Evolutionary conservation across 169 alveolate species (phyloP).

Genomic region (Amoebophrya sp.): DNA sequence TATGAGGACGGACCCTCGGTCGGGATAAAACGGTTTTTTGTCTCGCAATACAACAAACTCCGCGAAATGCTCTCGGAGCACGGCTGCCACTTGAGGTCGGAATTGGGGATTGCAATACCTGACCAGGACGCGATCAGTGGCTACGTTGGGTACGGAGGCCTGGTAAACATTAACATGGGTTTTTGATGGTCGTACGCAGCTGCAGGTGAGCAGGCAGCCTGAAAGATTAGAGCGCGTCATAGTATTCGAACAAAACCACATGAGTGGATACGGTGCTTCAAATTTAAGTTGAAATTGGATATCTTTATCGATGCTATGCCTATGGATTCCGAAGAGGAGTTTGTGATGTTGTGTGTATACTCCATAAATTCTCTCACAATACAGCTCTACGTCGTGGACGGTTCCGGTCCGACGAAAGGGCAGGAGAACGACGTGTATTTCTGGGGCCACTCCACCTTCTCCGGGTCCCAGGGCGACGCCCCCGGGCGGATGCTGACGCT

Average conservation of each 20-base stretch:
- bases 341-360: too few relatives aligned
- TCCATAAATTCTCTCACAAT: too few relatives aligned
- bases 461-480: not conserved
- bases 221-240: too few relatives aligned
- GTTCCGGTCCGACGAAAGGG: not conserved
- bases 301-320: too few relatives aligned
- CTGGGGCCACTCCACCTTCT: not conserved
- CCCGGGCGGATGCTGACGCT: not conserved
- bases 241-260: too few relatives aligned
- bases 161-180: too few relatives aligned
- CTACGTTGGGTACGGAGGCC: not conserved
- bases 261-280: too few relatives aligned
- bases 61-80: conserved; percentile 20
- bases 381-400: not conserved
- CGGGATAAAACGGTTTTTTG: conserved; percentile 21
- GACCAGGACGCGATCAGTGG: conserved; percentile 31
- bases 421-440: not conserved
- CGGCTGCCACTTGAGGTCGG: conserved; percentile 17
- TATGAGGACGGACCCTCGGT: conserved; percentile 30
- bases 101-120: conserved; percentile 13
- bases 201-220: too few relatives aligned
- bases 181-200: too few relatives aligned
- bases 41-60: conserved; percentile 10
- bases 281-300: too few relatives aligned
- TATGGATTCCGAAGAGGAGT: too few relatives aligned